Conservation (phyloP, 2,329 filamentous ascomycete genomes). For the Cladosporium sp. region DNA sequence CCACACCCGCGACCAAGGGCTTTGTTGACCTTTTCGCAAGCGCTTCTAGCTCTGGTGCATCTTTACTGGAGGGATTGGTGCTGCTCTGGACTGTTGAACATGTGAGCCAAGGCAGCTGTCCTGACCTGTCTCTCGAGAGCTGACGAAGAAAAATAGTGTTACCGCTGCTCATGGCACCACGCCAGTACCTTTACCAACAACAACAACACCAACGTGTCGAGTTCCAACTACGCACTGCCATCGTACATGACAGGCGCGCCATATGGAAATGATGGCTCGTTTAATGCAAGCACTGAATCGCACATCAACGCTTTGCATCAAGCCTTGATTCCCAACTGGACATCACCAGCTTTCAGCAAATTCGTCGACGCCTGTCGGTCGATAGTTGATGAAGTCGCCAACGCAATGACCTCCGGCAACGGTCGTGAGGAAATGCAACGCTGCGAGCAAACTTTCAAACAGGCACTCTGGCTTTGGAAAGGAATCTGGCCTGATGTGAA, state of each 20-base stretch:
- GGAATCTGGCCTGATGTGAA: conserved; percentile 48
- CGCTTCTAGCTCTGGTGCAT: conserved; percentile 47
- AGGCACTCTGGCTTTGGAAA: conserved; percentile 45
- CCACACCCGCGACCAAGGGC: conserved; percentile 47
- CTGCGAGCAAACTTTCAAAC: conserved; percentile 44
- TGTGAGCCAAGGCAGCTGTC: conserved; percentile 30
- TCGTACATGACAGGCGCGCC: conserved; percentile 24
- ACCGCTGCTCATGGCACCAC: conserved; percentile 46
- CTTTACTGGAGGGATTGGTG: conserved; percentile 62
- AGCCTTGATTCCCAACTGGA: conserved; percentile 49
- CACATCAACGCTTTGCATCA: conserved; percentile 47
- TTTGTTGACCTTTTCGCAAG: conserved; percentile 57
- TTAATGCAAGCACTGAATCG: conserved; percentile 30
- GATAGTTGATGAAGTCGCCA: conserved; percentile 47
- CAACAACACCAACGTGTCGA: conserved; percentile 20
- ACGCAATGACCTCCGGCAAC: conserved; percentile 42
- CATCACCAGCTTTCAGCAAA: conserved; percentile 45
- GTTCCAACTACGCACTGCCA: conserved; percentile 27
- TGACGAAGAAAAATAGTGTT: conserved; percentile 34
- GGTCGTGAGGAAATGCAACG: conserved; percentile 44
- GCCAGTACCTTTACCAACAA: conserved; percentile 38
- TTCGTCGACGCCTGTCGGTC: conserved; percentile 46
- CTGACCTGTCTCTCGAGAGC: background rate
- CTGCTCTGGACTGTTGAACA: conserved; percentile 75
- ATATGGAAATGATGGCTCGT: background rate